A percentile compares a stretch with the other conserved stretches of the same genome.
phyloP scores from a whole-genome alignment of 768 basidiomycete genomes.

The Phanerodontia chrysosporium region DNA sequence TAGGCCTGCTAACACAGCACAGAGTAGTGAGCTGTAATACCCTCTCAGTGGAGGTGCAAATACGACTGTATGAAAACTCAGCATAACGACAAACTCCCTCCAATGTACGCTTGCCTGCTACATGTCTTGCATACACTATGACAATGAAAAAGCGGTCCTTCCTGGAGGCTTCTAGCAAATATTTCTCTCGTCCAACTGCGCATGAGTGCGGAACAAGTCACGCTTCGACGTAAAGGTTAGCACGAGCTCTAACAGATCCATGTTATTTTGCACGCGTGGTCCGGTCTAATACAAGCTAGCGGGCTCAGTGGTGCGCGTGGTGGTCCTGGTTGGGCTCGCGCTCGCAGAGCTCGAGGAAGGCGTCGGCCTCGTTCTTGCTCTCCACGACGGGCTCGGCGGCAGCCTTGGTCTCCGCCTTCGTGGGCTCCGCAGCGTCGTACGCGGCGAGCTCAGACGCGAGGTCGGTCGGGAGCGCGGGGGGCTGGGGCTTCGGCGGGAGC shows the following conservation, averaged over 20 bases:
- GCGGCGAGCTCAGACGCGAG: constrained; percentile 84
- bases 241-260: background rate
- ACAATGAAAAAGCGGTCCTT: too few species aligned
- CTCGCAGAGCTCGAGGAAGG: background rate
- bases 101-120: too few species aligned
- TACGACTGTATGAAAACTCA: too few species aligned
- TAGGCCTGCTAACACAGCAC: too few species aligned
- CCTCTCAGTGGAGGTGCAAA: too few species aligned
- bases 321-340: background rate
- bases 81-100: too few species aligned
- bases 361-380: background rate
- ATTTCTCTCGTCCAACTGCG: too few species aligned
- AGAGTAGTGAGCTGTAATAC: too few species aligned
- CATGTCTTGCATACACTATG: too few species aligned
- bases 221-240: too few species aligned
- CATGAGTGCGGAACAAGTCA: too few species aligned
- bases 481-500: constrained; percentile 66
- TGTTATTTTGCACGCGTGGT: background rate
- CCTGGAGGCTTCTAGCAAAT: too few species aligned
- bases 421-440: constrained; percentile 82
- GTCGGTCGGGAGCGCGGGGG: constrained; percentile 74
- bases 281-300: background rate
- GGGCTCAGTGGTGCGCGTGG: background rate
- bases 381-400: constrained; percentile 16
- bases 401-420: constrained; percentile 32